Evolutionary conservation across 2,329 filamentous ascomycete genomes (phyloP), one percentile per base, ranked within the genome.

Genomic region (Metarhizium brunneum): DNA sequence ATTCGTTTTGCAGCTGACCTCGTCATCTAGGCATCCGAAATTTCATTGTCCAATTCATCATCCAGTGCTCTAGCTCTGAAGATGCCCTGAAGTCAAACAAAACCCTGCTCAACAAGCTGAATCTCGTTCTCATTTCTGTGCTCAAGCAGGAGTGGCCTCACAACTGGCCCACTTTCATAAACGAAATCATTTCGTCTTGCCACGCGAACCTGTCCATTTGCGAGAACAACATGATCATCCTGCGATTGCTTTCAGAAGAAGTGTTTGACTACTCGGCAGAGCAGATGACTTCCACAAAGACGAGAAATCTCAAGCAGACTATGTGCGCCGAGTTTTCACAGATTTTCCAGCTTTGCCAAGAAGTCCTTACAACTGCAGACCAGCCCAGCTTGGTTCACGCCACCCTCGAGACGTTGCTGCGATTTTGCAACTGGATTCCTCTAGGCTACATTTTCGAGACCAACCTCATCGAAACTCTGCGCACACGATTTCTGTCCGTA

Each of bases 151-250:
- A 99, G 74, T 99, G 94, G 94, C 94, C 94, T 56, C 92, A 97
- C 75, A 95, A 99, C 79, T 99, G 95, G 94, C 94, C 95, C 11
- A 96, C 91, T 20, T 99, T 99, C 74, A 97, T 99, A 81, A 97
- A 97, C 78, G 94, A 99, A 77, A 99, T 99, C 73, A 91, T 99
- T 65, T 88, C 90, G 25, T 92, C 94, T 55, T 97, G 92, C 74
- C 92, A 95, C 70, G 92, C 90, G 63, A 96, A 88, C 73, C 79
- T 99, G 54, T 94, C 92, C 42, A 95, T 99, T 65, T 99, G 95
- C 82, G 94, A 99, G 76, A 99, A 99, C 78, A 99, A 99, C 79
- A 99, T 99, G 94, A 91, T 90, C 61, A 97, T 99, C 64, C 82
- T 99, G 63, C 87, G 94, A 58, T 77, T 99, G 65, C 82, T 99